These are phyloP conservation scores for Patellifolia procumbens DNA, from an alignment of 179 eudicot species.

Conservation along the genomic window DNA sequence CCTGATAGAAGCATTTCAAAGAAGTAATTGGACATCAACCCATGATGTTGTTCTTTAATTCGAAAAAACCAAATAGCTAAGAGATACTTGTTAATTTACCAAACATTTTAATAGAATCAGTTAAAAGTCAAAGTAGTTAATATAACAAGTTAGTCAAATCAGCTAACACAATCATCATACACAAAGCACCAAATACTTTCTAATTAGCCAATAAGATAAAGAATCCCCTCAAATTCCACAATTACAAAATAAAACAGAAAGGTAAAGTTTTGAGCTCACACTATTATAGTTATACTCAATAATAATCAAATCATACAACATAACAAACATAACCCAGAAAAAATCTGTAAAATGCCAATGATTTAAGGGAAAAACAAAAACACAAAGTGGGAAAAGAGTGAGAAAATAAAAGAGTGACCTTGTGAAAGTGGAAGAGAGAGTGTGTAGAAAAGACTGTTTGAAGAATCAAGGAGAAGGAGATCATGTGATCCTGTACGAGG, in stretches of 20 bases:
- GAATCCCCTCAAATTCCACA: neutral
- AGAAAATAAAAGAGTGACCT: conserved; percentile 29
- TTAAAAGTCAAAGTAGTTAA: too few relatives aligned
- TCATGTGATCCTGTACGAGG: conserved; percentile 34
- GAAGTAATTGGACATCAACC: too few relatives aligned
- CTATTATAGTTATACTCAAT: too few relatives aligned
- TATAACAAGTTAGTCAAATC: too few relatives aligned
- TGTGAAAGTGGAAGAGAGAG: conserved; percentile 41
- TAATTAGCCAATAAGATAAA: neutral
- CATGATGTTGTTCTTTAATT: too few relatives aligned
- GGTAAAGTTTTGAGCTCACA: neutral
- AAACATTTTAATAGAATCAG: too few relatives aligned
- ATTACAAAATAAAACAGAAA: neutral
- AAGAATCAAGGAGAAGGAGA: conserved; percentile 56
- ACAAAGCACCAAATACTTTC: neutral
- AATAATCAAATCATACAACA: too few relatives aligned
- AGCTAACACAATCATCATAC: too few relatives aligned
- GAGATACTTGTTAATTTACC: too few relatives aligned
- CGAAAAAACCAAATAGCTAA: too few relatives aligned
- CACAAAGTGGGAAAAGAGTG: neutral
- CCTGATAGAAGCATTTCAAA: too few relatives aligned
- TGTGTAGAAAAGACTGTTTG: conserved; percentile 46
- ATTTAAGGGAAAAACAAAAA: neutral
- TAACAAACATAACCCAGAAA: neutral
- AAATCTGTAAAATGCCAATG: neutral